These are phyloP conservation scores for Mycena metata DNA, from an alignment of 768 basidiomycete genomes.

Conservation along the genomic window DNA sequence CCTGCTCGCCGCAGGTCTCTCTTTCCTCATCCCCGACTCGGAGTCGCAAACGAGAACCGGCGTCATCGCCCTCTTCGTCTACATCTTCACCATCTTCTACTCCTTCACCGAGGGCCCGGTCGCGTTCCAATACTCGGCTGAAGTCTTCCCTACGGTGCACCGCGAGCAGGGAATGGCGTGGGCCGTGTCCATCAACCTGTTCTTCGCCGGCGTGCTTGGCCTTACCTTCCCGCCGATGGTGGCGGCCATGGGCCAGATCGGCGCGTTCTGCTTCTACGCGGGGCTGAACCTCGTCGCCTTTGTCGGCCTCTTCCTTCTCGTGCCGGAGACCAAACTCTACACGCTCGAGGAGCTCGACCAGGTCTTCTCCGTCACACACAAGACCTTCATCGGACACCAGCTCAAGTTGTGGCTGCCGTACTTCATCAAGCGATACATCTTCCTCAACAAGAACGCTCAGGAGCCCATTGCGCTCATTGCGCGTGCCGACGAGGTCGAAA, in stretches of 20 bases:
- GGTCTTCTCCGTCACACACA: too few relatives aligned
- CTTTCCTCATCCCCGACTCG: slow-evolving; percentile 34
- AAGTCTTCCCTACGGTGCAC: slow-evolving; percentile 43
- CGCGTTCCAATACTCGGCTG: slow-evolving; percentile 59
- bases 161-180: slow-evolving; percentile 48
- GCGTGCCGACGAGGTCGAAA: too few relatives aligned
- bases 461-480: too few relatives aligned
- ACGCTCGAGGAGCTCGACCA: too few relatives aligned
- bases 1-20: slow-evolving; percentile 56
- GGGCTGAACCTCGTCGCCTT: slow-evolving; percentile 14
- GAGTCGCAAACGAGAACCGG: slow-evolving; percentile 38
- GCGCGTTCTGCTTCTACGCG: slow-evolving; percentile 32
- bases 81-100: slow-evolving; percentile 43
- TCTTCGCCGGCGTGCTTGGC: slow-evolving; percentile 44
- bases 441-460: too few relatives aligned
- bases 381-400: too few relatives aligned
- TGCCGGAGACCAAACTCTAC: too few relatives aligned
- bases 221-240: slow-evolving; percentile 44
- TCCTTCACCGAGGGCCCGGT: slow-evolving; percentile 50
- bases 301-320: background rate
- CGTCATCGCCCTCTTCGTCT: slow-evolving; percentile 16
- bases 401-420: too few relatives aligned
- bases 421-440: too few relatives aligned
- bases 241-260: slow-evolving; percentile 39
- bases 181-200: slow-evolving; percentile 41